Conservation (phyloP, 441 rosid genomes). For the Euphorbia schlechtendalii region DNA sequence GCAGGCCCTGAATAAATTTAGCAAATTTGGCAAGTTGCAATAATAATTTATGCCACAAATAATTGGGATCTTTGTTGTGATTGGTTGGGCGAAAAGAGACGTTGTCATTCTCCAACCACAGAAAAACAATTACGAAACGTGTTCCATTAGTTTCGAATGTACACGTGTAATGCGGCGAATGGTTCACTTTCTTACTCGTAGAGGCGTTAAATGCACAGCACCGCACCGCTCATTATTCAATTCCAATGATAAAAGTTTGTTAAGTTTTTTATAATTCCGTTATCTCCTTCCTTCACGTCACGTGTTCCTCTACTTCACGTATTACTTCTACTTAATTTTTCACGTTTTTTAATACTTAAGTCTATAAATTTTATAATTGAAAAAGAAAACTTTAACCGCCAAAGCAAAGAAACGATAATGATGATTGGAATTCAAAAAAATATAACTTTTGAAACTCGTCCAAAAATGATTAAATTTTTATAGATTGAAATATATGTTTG, state of each 20-base stretch:
- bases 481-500: no score
- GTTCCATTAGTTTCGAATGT: not conserved
- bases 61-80: not conserved
- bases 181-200: not conserved
- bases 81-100: not conserved
- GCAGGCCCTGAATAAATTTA: no score
- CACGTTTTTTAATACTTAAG: not conserved
- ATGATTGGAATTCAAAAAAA: no score
- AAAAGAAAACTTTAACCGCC: no score
- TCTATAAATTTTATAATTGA: no score
- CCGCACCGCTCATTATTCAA: not conserved
- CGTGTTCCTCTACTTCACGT: not conserved
- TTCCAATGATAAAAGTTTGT: not conserved
- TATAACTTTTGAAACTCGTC: no score
- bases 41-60: not conserved
- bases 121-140: not conserved
- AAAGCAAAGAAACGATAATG: no score
- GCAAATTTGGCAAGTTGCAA: not conserved
- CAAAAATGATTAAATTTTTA: no score
- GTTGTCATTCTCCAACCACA: constrained; percentile 2
- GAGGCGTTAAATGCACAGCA: not conserved
- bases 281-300: not conserved
- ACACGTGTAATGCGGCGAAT: not conserved
- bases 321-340: not conserved
- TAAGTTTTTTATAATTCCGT: not conserved